Base-by-base conservation (phyloP, 768 basidiomycete genomes). In the Kwoniella heveanensis region DNA sequence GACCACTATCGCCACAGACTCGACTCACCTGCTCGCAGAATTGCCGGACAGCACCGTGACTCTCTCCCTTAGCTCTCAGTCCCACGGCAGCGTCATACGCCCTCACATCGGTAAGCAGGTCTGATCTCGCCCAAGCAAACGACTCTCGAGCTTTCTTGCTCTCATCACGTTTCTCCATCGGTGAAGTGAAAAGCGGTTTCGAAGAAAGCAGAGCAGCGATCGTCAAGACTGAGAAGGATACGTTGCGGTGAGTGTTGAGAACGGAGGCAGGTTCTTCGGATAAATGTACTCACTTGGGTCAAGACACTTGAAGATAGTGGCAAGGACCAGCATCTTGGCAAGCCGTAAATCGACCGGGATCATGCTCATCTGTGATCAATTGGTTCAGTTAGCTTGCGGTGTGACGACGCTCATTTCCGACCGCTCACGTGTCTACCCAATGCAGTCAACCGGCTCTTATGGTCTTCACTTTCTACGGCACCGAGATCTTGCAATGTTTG, bases 261-360 rank as follows among this genome's bases (percentile, higher is more conserved):
- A n/a, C n/a, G n/a, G n/a, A n/a, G n/a, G n/a, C n/a, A n/a, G n/a
- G n/a, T n/a, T n/a, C n/a, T n/a, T n/a, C n/a, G n/a, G n/a, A n/a
- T n/a, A n/a, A 21, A 24, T 6, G 10, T 7, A 59, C 64, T 53
- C 15, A 71, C 69, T 61, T 1, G 91, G 90, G 57, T 86, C 87
- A 9, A 95, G 80, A 69, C 92, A 94, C 68, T 85, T 85, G 82
- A 97, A 93, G 50, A 94, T 85, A 5, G 88, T 85, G 0, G 86
- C 92, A 0, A 96, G 82, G 7, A 96, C 85, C 24, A 97, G 85
- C 90, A 97, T 94, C 90, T 96, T 97, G 8, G 87, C 91, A 26
- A 97, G 84, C 44, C 91, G 85, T 10, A 94, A 82, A 79, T 97
- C 94, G 15, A 95, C 82, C 0, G 93, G 93, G n/a, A 96, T 83